phyloP scores from a whole-genome alignment of 805 yeast species.

The Jamesozyma piceae region DNA sequence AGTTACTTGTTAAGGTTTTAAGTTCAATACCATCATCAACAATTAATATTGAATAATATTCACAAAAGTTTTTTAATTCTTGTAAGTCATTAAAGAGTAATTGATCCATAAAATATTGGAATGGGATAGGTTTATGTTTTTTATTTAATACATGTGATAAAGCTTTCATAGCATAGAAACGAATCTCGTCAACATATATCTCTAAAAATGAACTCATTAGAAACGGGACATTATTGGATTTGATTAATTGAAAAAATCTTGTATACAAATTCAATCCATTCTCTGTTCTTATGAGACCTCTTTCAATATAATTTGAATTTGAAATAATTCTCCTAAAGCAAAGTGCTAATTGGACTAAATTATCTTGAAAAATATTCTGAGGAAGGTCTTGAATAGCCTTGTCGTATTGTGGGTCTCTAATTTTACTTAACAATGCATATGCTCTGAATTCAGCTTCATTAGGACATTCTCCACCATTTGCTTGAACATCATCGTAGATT shows the following conservation, averaged over 20 bases:
- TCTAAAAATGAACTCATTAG: slow-evolving; percentile 68
- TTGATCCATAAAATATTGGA: slow-evolving; percentile 36
- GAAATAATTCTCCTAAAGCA: slow-evolving; percentile 57
- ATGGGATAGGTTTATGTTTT: slow-evolving; percentile 57
- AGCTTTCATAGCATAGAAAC: slow-evolving; percentile 63
- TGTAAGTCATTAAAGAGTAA: slow-evolving; percentile 61
- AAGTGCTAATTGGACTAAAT: slow-evolving; percentile 59
- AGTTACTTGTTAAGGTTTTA: slow-evolving; percentile 32
- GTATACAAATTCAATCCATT: slow-evolving; percentile 54
- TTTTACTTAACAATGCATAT: slow-evolving; percentile 68
- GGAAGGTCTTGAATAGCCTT: slow-evolving; percentile 67
- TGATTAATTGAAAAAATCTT: slow-evolving; percentile 52
- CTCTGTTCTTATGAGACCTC: slow-evolving; percentile 43
- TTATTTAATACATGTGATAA: slow-evolving; percentile 60
- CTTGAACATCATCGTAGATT: slow-evolving; percentile 72
- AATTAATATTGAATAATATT: slow-evolving; percentile 51
- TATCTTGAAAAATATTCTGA: slow-evolving; percentile 39
- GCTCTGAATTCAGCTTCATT: slow-evolving; percentile 93
- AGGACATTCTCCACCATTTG: slow-evolving; percentile 57
- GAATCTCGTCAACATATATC: slow-evolving; percentile 66
- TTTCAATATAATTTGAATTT: slow-evolving; percentile 49
- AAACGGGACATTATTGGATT: slow-evolving; percentile 47
- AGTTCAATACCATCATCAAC: slow-evolving; percentile 37
- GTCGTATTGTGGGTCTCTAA: slow-evolving; percentile 79
- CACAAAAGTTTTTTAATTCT: slow-evolving; percentile 47